Percentiles rank a stretch among this genome's conserved stretches.
Evolutionary conservation across 2,329 filamentous ascomycete species (phyloP).

Genomic region (Nothopassalora personata): DNA sequence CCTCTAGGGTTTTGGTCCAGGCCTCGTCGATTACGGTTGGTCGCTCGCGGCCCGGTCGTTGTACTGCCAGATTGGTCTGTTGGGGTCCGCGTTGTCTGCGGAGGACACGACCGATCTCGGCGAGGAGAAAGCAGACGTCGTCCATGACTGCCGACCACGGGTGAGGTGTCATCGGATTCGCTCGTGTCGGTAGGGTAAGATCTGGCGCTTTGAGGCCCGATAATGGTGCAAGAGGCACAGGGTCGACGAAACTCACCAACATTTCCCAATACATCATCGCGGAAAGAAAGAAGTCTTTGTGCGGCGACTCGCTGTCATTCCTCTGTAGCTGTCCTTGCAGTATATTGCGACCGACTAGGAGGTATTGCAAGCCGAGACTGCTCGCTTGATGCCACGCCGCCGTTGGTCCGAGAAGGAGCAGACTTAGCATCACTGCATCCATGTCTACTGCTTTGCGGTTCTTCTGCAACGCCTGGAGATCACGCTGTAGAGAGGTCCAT

Average conservation of each 20-base stretch:
- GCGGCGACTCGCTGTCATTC: slow-evolving; percentile 25
- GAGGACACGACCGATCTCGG: slow-evolving; percentile 40
- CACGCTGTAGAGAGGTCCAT: slow-evolving; percentile 47
- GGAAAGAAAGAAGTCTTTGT: slow-evolving; percentile 48
- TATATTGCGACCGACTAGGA: slow-evolving; percentile 43
- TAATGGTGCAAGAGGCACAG: slow-evolving; percentile 29
- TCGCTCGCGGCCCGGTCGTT: background rate
- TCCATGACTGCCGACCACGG: slow-evolving; percentile 48
- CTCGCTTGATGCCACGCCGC: slow-evolving; percentile 56
- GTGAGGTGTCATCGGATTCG: slow-evolving; percentile 37
- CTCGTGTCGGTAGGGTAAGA: slow-evolving; percentile 19
- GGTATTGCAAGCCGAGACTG: slow-evolving; percentile 51
- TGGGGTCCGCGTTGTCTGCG: slow-evolving; percentile 11
- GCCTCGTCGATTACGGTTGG: slow-evolving; percentile 25
- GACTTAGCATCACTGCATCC: slow-evolving; percentile 45
- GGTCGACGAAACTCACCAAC: slow-evolving; percentile 50
- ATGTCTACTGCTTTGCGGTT: slow-evolving; percentile 42
- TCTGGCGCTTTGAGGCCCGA: slow-evolving; percentile 32
- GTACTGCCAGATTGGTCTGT: background rate
- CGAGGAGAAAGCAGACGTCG: slow-evolving; percentile 42
- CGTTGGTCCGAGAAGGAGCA: slow-evolving; percentile 55
- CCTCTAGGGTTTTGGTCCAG: slow-evolving; percentile 43
- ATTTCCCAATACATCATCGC: slow-evolving; percentile 56
- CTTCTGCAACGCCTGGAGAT: slow-evolving; percentile 42
- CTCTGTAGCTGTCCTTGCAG: slow-evolving; percentile 41